A percentile compares a stretch with the other conserved stretches of the same genome.
These are phyloP conservation scores for Penicillium fuscoglaucum DNA, from an alignment of 2,329 filamentous ascomycete species.

Conservation along the genomic window DNA sequence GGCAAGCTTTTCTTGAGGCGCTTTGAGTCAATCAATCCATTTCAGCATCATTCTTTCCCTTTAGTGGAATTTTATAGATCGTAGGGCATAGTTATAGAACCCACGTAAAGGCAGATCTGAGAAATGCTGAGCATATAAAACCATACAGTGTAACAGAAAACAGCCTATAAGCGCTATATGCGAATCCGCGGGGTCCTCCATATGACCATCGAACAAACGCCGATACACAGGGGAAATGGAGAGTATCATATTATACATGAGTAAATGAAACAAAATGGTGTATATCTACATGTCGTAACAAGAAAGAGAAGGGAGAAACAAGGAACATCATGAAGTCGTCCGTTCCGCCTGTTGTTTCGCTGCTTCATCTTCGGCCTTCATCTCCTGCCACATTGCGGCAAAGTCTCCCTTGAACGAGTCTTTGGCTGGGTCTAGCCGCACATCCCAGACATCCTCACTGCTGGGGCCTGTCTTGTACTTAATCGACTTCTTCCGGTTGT, in stretches of 20 bases:
- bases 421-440: constrained; percentile 63
- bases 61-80: neutral
- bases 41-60: neutral
- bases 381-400: constrained; percentile 44
- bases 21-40: neutral
- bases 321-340: constrained; percentile 20
- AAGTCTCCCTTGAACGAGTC: constrained; percentile 50
- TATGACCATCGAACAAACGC: neutral
- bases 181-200: neutral
- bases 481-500: constrained; percentile 66
- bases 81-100: neutral
- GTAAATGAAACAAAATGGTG: constrained; percentile 1
- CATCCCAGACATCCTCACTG: constrained; percentile 89
- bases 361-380: constrained; percentile 46
- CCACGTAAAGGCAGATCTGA: neutral
- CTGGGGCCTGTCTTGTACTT: constrained; percentile 69
- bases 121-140: neutral
- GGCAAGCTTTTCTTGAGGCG: neutral
- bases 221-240: neutral
- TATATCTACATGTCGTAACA: constrained; percentile 19
- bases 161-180: neutral
- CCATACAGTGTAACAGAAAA: neutral
- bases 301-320: constrained; percentile 1
- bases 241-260: constrained; percentile 11
- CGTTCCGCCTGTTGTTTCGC: constrained; percentile 24